phyloP scores from a whole-genome alignment of 1,139 yeast species.

The Geotrichum cucujoidarum region DNA sequence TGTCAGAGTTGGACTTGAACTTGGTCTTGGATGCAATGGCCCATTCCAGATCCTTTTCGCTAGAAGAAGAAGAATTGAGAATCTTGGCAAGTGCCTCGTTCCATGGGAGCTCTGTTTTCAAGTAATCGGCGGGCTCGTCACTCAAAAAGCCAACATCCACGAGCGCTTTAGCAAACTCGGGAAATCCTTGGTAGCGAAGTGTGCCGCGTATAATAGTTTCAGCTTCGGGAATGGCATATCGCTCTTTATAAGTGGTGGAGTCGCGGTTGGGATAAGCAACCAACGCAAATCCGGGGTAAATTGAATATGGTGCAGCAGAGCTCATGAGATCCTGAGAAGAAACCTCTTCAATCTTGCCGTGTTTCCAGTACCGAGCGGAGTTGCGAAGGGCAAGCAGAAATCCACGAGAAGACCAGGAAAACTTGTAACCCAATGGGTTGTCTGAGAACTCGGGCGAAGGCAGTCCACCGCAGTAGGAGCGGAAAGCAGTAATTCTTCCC shows the following conservation, averaged over 20 bases:
- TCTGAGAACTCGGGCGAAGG: constrained; percentile 98
- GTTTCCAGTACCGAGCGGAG: constrained; percentile 81
- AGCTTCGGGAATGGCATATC: constrained; percentile 94
- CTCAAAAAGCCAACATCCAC: constrained; percentile 90
- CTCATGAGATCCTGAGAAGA: constrained; percentile 91
- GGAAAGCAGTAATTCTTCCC: constrained; percentile 89
- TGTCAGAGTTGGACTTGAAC: constrained; percentile 76
- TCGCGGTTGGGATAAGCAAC: constrained; percentile 98
- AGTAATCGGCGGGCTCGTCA: constrained; percentile 61
- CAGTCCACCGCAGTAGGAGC: constrained; percentile 97
- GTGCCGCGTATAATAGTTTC: constrained; percentile 96
- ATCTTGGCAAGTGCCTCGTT: constrained; percentile 76
- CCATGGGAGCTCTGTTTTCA: constrained; percentile 60
- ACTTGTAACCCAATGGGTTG: constrained; percentile 97
- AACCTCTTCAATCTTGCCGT: constrained; percentile 76
- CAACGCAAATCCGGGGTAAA: constrained; percentile 91
- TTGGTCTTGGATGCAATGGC: constrained; percentile 73
- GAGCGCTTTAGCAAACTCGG: constrained; percentile 90
- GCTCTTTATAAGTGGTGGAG: constrained; percentile 86
- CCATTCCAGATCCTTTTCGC: constrained; percentile 66
- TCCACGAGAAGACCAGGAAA: constrained; percentile 98
- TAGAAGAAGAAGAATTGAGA: constrained; percentile 65
- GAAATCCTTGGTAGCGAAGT: constrained; percentile 96
- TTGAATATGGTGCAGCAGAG: constrained; percentile 88
- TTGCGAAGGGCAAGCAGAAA: constrained; percentile 92